Conservation (phyloP, 257 asterid species). For the Penstemon newberryi region DNA sequence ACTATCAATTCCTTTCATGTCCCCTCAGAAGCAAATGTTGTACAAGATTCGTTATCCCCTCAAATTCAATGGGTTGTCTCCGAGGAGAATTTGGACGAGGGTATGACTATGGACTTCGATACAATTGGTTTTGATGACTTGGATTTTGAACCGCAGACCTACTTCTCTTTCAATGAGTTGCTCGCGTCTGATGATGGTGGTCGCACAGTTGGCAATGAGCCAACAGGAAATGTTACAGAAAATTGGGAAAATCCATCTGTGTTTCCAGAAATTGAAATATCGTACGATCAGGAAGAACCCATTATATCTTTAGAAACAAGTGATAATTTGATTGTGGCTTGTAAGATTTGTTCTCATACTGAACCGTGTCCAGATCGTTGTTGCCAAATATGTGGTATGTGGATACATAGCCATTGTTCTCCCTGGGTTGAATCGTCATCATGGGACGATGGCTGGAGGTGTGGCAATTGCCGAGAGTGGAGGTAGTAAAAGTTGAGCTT, state of each 20-base stretch:
- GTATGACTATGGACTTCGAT: constrained; percentile 45
- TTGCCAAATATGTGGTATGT: constrained; percentile 62
- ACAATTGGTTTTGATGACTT: constrained; percentile 49
- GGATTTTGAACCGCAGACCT: constrained; percentile 96
- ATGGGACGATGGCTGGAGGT: constrained; percentile 56
- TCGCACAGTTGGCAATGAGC: constrained; percentile 31
- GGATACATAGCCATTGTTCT: constrained; percentile 66
- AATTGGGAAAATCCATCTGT: constrained; percentile 31
- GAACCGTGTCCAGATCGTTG: constrained; percentile 60
- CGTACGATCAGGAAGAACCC: constrained; percentile 39
- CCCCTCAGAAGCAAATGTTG: constrained; percentile 29
- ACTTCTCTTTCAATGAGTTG: constrained; percentile 76
- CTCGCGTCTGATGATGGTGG: constrained; percentile 55
- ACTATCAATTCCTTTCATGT: constrained; percentile 24
- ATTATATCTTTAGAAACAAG: constrained; percentile 31
- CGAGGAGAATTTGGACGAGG: constrained; percentile 43
- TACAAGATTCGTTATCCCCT: constrained; percentile 32
- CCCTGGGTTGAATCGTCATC: constrained; percentile 61
- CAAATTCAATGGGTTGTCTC: constrained; percentile 45
- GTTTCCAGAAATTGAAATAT: constrained; percentile 41
- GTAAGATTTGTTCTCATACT: constrained; percentile 55
- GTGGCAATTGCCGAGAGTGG: constrained; percentile 81
- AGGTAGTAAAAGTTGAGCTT: constrained; percentile 31
- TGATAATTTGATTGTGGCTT: constrained; percentile 29
- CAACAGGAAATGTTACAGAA: constrained; percentile 34